These are phyloP conservation scores for Gossypium mustelinum DNA, from an alignment of 345 rosid genomes.

Conservation along the genomic window DNA sequence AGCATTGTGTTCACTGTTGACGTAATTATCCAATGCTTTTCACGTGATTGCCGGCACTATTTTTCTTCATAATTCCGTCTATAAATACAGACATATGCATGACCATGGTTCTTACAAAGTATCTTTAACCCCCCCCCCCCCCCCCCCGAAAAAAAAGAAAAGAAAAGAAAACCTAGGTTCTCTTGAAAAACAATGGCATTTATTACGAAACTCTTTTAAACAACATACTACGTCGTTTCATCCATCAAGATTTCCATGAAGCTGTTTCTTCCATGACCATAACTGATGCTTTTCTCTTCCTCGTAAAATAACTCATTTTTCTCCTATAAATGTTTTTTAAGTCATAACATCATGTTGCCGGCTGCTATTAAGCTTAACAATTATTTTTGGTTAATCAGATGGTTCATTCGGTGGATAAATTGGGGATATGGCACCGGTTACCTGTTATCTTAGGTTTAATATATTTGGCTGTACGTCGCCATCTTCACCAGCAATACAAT, in stretches of 20 bases:
- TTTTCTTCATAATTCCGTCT: background rate
- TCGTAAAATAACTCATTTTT: slow-evolving; percentile 19
- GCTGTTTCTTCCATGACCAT: slow-evolving; percentile 34
- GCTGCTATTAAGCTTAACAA: no score
- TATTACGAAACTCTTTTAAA: slow-evolving; percentile 17
- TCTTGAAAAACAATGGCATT: background rate
- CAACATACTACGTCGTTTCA: slow-evolving; percentile 15
- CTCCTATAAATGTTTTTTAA: no score
- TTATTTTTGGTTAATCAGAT: slow-evolving; percentile 27
- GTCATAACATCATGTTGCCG: no score
- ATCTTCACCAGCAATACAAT: slow-evolving; percentile 52
- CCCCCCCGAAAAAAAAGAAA: background rate
- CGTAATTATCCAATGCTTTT: no score
- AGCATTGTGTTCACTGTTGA: no score
- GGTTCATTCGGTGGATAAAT: slow-evolving; percentile 42
- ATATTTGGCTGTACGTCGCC: slow-evolving; percentile 45
- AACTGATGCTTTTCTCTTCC: slow-evolving; percentile 39
- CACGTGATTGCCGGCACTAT: background rate
- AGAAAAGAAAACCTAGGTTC: background rate
- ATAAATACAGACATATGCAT: background rate
- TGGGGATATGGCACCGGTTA: slow-evolving; percentile 44
- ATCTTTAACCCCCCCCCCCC: background rate
- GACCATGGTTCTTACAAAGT: background rate
- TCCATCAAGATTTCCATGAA: slow-evolving; percentile 42
- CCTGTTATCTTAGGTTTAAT: slow-evolving; percentile 49